Conservation (phyloP, 805 yeast genomes). For the Cyberlindnera petersonii region DNA sequence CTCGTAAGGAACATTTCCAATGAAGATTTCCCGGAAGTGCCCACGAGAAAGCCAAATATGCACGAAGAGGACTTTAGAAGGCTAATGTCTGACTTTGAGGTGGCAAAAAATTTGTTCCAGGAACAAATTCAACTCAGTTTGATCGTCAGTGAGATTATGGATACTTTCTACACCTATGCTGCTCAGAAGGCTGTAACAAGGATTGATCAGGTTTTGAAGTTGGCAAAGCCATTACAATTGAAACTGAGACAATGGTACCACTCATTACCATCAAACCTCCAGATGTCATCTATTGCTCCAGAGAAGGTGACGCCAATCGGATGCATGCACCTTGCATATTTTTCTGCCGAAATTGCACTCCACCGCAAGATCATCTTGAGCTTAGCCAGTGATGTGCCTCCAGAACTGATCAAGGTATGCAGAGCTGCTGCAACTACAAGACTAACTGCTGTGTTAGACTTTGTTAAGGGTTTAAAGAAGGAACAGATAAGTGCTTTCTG, state of each 20-base stretch:
- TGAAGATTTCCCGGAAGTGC: constrained; percentile 75
- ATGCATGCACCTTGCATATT: constrained; percentile 76
- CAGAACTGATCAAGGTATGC: constrained; percentile 61
- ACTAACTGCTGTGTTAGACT: constrained; percentile 58
- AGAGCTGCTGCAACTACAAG: constrained; percentile 83
- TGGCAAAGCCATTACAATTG: constrained; percentile 80
- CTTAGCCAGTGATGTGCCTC: constrained; percentile 42
- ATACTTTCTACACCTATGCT: constrained; percentile 65
- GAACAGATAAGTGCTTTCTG: constrained; percentile 88
- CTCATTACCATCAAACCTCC: constrained; percentile 58
- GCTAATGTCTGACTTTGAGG: constrained; percentile 50
- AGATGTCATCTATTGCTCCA: constrained; percentile 55
- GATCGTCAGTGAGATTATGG: constrained; percentile 68
- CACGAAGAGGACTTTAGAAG: constrained; percentile 22
- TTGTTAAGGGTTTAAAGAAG: constrained; percentile 59
- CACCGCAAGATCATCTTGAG: constrained; percentile 73
- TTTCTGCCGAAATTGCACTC: constrained; percentile 83
- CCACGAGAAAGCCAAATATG: constrained; percentile 27
- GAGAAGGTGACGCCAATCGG: constrained; percentile 71
- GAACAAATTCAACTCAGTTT: constrained; percentile 62
- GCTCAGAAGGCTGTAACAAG: constrained; percentile 54
- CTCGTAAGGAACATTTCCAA: constrained; percentile 61
- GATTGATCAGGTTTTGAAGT: constrained; percentile 62
- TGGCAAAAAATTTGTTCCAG: constrained; percentile 66
- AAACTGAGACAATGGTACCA: constrained; percentile 74